These are phyloP conservation scores for Cichorium intybus DNA, from an alignment of 140 eudicot genomes.

Conservation along the genomic window DNA sequence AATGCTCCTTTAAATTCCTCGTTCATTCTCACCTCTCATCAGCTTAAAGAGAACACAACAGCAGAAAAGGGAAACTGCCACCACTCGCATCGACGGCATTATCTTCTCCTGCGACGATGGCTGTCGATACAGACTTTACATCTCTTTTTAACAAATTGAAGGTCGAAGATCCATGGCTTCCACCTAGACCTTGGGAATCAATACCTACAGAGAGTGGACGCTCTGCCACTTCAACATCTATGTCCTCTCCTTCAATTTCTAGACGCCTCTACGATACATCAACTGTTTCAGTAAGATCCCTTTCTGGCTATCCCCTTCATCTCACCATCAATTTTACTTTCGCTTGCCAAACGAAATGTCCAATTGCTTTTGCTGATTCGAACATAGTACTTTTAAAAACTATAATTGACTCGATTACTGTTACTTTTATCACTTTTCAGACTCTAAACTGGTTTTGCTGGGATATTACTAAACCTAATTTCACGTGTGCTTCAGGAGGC, in stretches of 20 bases:
- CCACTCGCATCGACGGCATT: constrained; percentile 6
- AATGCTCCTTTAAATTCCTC: background rate
- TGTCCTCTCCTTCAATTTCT: constrained; percentile 17
- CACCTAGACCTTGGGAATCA: constrained; percentile 84
- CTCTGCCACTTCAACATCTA: constrained; percentile 24
- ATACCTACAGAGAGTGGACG: constrained; percentile 62
- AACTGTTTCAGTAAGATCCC: constrained; percentile 54
- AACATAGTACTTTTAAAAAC: background rate
- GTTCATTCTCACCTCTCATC: background rate
- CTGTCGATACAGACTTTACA: constrained; percentile 41
- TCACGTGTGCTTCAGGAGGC: constrained; percentile 56
- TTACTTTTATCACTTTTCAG: background rate
- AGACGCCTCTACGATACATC: constrained; percentile 37
- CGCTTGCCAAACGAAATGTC: constrained; percentile 1
- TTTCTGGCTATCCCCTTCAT: background rate
- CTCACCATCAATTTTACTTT: constrained; percentile 2
- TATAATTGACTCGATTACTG: background rate
- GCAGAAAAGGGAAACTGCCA: background rate
- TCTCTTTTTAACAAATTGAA: constrained; percentile 46
- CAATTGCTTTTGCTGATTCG: constrained; percentile 1
- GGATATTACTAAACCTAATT: background rate
- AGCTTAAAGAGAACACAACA: background rate
- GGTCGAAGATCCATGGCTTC: constrained; percentile 63
- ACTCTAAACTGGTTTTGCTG: background rate
- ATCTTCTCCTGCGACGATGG: constrained; percentile 32